phyloP scores from a whole-genome alignment of 208 protist genomes.

The Leishmania turanica region DNA sequence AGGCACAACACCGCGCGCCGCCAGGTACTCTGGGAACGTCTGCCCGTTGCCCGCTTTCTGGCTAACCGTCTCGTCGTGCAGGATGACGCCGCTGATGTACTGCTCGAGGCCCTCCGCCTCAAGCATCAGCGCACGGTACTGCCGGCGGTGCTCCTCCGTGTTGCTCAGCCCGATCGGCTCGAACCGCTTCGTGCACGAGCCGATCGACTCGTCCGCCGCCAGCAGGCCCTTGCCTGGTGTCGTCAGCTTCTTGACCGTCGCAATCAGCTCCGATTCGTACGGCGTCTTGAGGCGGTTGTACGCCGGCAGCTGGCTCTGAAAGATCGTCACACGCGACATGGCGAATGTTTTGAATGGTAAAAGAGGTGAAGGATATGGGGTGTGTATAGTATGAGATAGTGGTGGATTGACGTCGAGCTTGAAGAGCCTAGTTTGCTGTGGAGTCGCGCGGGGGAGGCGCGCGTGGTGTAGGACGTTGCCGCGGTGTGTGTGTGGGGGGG shows the following conservation, averaged over 20 bases:
- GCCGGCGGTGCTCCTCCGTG: conserved; percentile 93
- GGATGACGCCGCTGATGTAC: conserved; percentile 97
- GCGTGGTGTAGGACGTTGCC: neutral
- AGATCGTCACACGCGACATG: conserved; percentile 81
- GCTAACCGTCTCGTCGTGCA: conserved; percentile 97
- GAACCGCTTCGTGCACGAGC: conserved; percentile 94
- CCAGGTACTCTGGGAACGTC: conserved; percentile 90
- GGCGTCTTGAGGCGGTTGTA: conserved; percentile 84
- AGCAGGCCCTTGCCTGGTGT: conserved; percentile 96
- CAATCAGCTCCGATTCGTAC: conserved; percentile 78
- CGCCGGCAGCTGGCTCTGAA: conserved; percentile 80
- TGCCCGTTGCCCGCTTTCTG: conserved; percentile 92
- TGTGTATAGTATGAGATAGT: neutral
- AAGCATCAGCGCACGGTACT: conserved; percentile 92
- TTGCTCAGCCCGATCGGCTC: conserved; percentile 94
- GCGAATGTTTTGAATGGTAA: neutral
- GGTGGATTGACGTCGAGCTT: too few species aligned
- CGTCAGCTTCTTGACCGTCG: conserved; percentile 70
- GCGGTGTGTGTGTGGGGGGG: neutral
- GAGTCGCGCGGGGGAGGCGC: too few species aligned
- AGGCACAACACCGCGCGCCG: conserved; percentile 84
- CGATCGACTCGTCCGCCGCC: conserved; percentile 96
- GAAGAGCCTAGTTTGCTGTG: neutral
- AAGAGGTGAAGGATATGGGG: neutral
- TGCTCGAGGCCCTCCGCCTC: conserved; percentile 82